A percentile compares a stretch with the other conserved stretches of the same genome.
Conservation (phyloP, 805 yeast species). For the Sugiyamaella qingdaonensis region DNA sequence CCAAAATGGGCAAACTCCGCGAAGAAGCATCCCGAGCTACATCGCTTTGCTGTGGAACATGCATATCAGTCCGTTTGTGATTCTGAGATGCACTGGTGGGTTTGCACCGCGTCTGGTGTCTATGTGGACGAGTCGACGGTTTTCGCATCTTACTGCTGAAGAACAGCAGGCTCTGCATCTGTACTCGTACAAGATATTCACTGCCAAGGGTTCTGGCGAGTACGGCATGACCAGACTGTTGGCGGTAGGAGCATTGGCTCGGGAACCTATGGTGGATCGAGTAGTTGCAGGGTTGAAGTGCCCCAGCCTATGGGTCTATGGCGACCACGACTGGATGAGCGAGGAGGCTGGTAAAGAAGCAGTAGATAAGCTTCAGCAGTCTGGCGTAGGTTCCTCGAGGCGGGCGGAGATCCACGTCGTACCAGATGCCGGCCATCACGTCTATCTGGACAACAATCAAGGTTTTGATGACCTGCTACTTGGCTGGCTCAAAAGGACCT, state of each 20-base stretch:
- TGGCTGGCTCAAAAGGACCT: background rate
- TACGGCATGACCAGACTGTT: slow-evolving; percentile 76
- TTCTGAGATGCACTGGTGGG: slow-evolving; percentile 70
- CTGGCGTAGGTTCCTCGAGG: slow-evolving; percentile 13
- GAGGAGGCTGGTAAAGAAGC: slow-evolving; percentile 37
- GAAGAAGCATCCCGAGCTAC: slow-evolving; percentile 39
- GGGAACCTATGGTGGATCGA: slow-evolving; percentile 59
- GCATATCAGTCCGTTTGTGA: slow-evolving; percentile 76
- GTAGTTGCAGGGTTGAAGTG: slow-evolving; percentile 47
- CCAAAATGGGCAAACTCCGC: background rate
- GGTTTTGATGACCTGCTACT: slow-evolving; percentile 47
- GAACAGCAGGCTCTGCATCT: slow-evolving; percentile 59
- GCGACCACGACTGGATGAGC: slow-evolving; percentile 70
- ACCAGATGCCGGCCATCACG: slow-evolving; percentile 63
- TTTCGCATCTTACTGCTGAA: slow-evolving; percentile 46
- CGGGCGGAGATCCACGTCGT: slow-evolving; percentile 35
- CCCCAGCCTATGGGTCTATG: slow-evolving; percentile 79
- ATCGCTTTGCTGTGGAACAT: slow-evolving; percentile 76
- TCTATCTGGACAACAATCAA: slow-evolving; percentile 57
- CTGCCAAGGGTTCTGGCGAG: slow-evolving; percentile 85
- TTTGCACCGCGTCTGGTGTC: slow-evolving; percentile 82
- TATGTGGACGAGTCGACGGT: slow-evolving; percentile 82
- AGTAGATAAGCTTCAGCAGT: slow-evolving; percentile 20
- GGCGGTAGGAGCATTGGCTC: slow-evolving; percentile 87
- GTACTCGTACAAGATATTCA: slow-evolving; percentile 79